Conservation (phyloP, 139 green algal genomes). For the Ettlia oleoabundans region DNA sequence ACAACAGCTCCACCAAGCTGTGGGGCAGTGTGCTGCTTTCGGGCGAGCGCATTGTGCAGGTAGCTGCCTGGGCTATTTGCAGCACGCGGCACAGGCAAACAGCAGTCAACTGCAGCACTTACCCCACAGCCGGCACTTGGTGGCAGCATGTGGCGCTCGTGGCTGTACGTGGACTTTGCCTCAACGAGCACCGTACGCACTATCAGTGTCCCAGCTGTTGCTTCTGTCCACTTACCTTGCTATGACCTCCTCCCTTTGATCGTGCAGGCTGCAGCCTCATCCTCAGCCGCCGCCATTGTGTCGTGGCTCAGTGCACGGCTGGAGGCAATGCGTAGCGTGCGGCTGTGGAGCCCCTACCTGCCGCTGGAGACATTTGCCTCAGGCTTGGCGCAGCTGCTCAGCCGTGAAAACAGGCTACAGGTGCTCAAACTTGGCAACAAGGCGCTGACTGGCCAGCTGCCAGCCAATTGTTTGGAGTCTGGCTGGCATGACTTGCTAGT, state of each 20-base stretch:
- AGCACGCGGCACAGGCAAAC: too few species aligned
- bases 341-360: constrained; percentile 29
- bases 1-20: constrained; percentile 23
- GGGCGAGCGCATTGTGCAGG: constrained; percentile 22
- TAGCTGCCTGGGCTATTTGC: too few species aligned
- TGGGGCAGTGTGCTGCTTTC: constrained; percentile 19
- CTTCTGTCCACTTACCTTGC: too few species aligned
- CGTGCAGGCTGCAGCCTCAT: constrained; percentile 7
- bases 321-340: constrained; percentile 27
- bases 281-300: background rate
- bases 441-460: background rate
- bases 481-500: background rate
- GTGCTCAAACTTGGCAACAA: background rate
- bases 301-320: constrained; percentile 23
- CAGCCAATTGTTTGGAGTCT: background rate
- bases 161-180: too few species aligned
- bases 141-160: too few species aligned
- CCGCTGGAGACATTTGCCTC: constrained; percentile 27
- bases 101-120: too few species aligned
- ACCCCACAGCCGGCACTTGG: too few species aligned
- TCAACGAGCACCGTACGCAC: too few species aligned
- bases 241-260: too few species aligned
- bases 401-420: constrained; percentile 13
- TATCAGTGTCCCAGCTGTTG: too few species aligned
- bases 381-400: constrained; percentile 29